These are phyloP conservation scores for Colletotrichum chrysophilum DNA, from an alignment of 2,329 filamentous ascomycete genomes.

Conservation along the genomic window DNA sequence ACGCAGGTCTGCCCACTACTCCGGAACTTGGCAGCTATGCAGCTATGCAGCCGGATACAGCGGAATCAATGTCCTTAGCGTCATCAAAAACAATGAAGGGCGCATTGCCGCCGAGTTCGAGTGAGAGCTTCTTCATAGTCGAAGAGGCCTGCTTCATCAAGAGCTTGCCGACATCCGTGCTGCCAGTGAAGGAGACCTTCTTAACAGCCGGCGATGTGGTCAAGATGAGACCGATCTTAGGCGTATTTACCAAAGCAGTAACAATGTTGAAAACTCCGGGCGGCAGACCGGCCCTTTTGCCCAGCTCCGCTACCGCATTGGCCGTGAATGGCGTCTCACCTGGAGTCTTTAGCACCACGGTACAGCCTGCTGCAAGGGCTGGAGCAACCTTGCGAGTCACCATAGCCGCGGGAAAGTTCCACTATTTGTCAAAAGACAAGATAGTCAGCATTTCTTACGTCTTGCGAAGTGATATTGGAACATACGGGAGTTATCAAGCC, in stretches of 20 bases:
- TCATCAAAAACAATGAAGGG: slow-evolving; percentile 98
- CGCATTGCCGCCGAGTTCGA: slow-evolving; percentile 93
- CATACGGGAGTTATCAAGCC: slow-evolving; percentile 76
- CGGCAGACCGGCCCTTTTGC: slow-evolving; percentile 87
- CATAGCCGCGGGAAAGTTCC: slow-evolving; percentile 88
- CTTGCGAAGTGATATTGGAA: not conserved
- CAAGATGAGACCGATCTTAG: slow-evolving; percentile 76
- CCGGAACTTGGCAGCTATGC: slow-evolving; percentile 90
- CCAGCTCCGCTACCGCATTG: slow-evolving; percentile 86
- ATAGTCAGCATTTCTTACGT: not conserved
- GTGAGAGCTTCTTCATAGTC: slow-evolving; percentile 82
- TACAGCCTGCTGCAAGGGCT: slow-evolving; percentile 89
- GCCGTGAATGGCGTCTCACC: slow-evolving; percentile 92
- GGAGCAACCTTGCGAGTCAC: slow-evolving; percentile 74
- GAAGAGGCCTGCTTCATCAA: slow-evolving; percentile 89
- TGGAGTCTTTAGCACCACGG: slow-evolving; percentile 89
- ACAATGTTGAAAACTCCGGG: slow-evolving; percentile 91
- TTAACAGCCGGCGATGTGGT: slow-evolving; percentile 79
- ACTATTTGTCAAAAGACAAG: slow-evolving; percentile 38
- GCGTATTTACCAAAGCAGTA: slow-evolving; percentile 79
- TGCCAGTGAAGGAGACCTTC: slow-evolving; percentile 96
- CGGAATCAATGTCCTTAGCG: slow-evolving; percentile 78
- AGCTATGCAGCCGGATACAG: slow-evolving; percentile 80
- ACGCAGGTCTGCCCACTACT: slow-evolving; percentile 96
- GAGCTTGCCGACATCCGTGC: slow-evolving; percentile 68